These are phyloP conservation scores for Epichloe brachyelytri DNA, from an alignment of 2,329 filamentous ascomycete genomes.

Conservation along the genomic window DNA sequence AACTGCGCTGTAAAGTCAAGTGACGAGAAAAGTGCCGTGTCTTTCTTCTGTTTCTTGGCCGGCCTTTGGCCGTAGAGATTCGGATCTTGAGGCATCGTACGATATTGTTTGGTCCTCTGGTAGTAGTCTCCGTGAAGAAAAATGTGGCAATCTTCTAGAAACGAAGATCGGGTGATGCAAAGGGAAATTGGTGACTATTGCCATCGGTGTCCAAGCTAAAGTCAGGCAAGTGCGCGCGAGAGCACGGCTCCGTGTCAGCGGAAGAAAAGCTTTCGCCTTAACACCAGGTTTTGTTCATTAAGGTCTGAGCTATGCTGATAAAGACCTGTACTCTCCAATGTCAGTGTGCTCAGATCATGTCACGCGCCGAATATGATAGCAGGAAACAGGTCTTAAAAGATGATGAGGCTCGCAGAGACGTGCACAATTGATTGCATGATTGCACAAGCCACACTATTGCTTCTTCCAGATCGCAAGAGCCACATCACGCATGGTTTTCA, in stretches of 20 bases:
- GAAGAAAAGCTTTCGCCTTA: background rate
- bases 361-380: background rate
- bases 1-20: slow-evolving; percentile 85
- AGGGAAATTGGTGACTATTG: background rate
- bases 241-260: background rate
- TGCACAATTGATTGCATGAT: background rate
- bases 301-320: background rate
- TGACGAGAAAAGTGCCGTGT: slow-evolving; percentile 57
- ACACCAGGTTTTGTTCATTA: background rate
- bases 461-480: background rate
- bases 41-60: slow-evolving; percentile 55
- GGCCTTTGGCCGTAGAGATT: slow-evolving; percentile 66
- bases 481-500: background rate
- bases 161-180: background rate
- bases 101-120: background rate
- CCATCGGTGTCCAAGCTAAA: background rate
- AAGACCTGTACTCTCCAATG: background rate
- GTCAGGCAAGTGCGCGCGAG: background rate
- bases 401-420: background rate
- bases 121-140: background rate
- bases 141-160: background rate
- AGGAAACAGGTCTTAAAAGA: background rate
- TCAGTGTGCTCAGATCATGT: background rate
- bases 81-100: slow-evolving; percentile 48
- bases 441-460: background rate